phyloP scores from a whole-genome alignment of 1,284 basidiomycete genomes.

The Marasmius tenuissimus region DNA sequence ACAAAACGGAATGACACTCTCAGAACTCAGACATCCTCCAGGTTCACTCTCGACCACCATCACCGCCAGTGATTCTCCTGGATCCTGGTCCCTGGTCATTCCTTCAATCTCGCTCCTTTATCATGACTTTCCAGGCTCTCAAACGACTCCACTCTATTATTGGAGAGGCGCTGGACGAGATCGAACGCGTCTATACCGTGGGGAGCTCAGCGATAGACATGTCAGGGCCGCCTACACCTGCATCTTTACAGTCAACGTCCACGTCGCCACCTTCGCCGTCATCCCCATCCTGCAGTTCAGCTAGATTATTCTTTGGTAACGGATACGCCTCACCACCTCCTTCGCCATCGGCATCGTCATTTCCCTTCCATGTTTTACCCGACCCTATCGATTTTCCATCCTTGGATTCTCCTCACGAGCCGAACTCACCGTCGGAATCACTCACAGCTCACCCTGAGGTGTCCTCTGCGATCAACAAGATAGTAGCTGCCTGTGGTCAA shows the following conservation, averaged over 20 bases:
- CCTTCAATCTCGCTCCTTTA: constrained; percentile 6
- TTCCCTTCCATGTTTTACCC: constrained; percentile 1
- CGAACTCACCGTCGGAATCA: constrained; percentile 46
- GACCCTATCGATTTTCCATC: constrained; percentile 56
- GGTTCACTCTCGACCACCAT: neutral
- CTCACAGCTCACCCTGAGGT: constrained; percentile 59
- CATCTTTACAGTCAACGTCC: constrained; percentile 13
- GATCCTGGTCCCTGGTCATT: constrained; percentile 2
- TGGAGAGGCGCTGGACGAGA: constrained; percentile 66
- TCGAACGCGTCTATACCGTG: constrained; percentile 55
- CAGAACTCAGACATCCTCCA: too few species aligned
- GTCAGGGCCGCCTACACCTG: constrained; percentile 1
- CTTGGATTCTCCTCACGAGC: constrained; percentile 48
- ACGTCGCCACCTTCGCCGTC: constrained; percentile 17
- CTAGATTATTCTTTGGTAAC: constrained; percentile 3
- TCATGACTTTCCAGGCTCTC: constrained; percentile 62
- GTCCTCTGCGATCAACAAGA: constrained; percentile 55
- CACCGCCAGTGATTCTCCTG: neutral
- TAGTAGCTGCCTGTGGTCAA: constrained; percentile 69
- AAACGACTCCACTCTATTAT: constrained; percentile 65
- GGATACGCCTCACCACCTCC: constrained; percentile 45
- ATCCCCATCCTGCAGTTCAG: constrained; percentile 12
- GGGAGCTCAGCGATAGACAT: neutral
- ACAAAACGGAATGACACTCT: too few species aligned
- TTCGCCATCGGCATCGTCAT: constrained; percentile 28